These are phyloP conservation scores for Sporothrix curviconia DNA, from an alignment of 2,329 filamentous ascomycete species.

Conservation along the genomic window DNA sequence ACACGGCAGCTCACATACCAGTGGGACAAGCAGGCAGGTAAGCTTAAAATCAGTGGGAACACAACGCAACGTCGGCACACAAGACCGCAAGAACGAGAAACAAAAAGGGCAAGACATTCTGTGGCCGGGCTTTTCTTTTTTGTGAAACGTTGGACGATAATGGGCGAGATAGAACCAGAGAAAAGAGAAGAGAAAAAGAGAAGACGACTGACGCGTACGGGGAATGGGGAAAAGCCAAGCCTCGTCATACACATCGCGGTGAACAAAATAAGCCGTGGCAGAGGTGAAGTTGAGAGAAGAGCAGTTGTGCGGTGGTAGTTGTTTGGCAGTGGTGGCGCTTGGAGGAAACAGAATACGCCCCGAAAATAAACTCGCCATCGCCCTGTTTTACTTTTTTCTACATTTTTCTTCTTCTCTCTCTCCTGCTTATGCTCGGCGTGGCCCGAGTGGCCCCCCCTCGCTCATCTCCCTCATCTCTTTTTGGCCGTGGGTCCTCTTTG, in stretches of 20 bases:
- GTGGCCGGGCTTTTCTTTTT: not conserved
- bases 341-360: not conserved
- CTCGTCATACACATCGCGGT: not conserved
- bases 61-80: slow-evolving; percentile 1
- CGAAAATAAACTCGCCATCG: not conserved
- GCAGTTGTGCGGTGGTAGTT: too few species aligned
- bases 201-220: slow-evolving; percentile 1
- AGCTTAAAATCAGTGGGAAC: not conserved
- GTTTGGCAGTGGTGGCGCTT: not conserved
- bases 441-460: not conserved
- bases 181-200: not conserved
- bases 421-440: not conserved
- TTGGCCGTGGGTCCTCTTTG: not conserved
- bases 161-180: not conserved
- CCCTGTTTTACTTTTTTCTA: too few species aligned
- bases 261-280: not conserved
- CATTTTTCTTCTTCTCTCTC: not conserved
- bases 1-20: slow-evolving; percentile 7
- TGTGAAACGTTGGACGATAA: not conserved
- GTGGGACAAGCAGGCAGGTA: not conserved
- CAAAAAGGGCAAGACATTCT: not conserved
- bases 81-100: not conserved
- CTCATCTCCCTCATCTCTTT: not conserved
- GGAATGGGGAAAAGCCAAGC: not conserved
- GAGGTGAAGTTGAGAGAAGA: not conserved